Percentiles rank a stretch among this genome's conserved stretches.
These are phyloP conservation scores for Penicillium cinerascens DNA, from an alignment of 495 filamentous ascomycete genomes.

Conservation along the genomic window DNA sequence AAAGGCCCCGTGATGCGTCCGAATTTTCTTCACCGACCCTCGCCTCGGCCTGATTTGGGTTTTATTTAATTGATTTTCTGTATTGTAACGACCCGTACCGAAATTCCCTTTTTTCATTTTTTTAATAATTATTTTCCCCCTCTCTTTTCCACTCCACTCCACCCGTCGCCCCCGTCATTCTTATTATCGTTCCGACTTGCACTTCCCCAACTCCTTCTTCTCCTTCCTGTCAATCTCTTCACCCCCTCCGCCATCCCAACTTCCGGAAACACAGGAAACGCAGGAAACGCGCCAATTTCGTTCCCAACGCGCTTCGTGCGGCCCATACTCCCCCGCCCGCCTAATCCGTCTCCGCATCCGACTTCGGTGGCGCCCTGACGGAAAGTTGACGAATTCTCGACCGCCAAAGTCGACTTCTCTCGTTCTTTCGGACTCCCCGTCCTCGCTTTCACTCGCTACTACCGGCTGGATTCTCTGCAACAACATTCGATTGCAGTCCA, in stretches of 20 bases:
- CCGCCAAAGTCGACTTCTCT: conserved; percentile 8
- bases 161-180: conserved; percentile 30
- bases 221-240: conserved; percentile 4
- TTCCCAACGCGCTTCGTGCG: conserved; percentile 10
- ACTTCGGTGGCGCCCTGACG: conserved; percentile 21
- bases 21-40: conserved; percentile 28
- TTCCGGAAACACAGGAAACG: conserved; percentile 11
- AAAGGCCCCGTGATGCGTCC: conserved; percentile 24
- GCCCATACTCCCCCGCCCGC: conserved; percentile 1
- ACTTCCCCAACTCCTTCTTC: conserved; percentile 16
- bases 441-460: background rate
- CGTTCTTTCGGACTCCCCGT: background rate
- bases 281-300: conserved; percentile 22
- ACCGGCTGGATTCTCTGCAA: conserved; percentile 4
- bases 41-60: conserved; percentile 21
- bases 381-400: conserved; percentile 14
- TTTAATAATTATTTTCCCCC: conserved; percentile 17
- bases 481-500: conserved; percentile 12
- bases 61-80: conserved; percentile 25
- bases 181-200: conserved; percentile 30
- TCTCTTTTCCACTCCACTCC: conserved; percentile 26
- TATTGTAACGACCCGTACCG: conserved; percentile 23
- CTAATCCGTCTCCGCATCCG: conserved; percentile 14
- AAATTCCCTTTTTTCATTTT: conserved; percentile 7
- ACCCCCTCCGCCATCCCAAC: background rate